Evolutionary conservation across 2,329 filamentous ascomycete genomes (phyloP), one percentile per base, ranked within the genome.

Genomic region (Colletotrichum magnum): DNA sequence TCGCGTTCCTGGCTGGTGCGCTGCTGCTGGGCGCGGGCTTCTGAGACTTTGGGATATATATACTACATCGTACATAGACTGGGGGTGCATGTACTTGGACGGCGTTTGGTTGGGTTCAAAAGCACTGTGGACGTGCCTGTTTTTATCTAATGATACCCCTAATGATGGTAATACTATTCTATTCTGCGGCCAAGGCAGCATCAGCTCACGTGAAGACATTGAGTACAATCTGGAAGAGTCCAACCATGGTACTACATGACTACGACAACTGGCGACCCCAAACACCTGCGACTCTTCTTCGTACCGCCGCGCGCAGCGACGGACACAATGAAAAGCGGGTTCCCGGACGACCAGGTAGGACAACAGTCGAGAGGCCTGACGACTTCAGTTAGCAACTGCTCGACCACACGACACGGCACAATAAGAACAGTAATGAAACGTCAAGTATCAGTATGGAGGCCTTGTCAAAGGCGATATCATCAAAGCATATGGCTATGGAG

Each of bases 401-500:
- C 50, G 7, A 60, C 18, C 12, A 24, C 61, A 66, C 66, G 62
- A 60, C 43, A 60, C 26, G 36, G n/a, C 24, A 24, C 12, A 4
- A 47, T 18, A 15, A 41, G 60, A 61, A 69, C 66, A 66, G 36
- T 16, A 26, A 43, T 57, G 56, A 69, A 60, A 56, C 66, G 66
- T 69, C 66, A 47, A 65, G 28, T 58, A 58, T 72, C 71, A 72
- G 71, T 71, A 59, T 39, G 64, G 65, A 64, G 53, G 69, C 71
- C 71, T 54, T 71, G 71, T 72, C 71, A 72, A 71, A 69, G 71
- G 71, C 71, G 59, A 52, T 72, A 58, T 72, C 71, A 72, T 72
- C 71, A 72, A 71, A 65, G 71, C 71, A 71, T 69, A 69, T 60
- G 64, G 70, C 71, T 72, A 69, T 69, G 71, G 68, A 71, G 71